A percentile compares a stretch with the other conserved stretches of the same genome.
Conservation (phyloP, 2,329 filamentous ascomycete genomes). For the Aureobasidium uvarum region DNA sequence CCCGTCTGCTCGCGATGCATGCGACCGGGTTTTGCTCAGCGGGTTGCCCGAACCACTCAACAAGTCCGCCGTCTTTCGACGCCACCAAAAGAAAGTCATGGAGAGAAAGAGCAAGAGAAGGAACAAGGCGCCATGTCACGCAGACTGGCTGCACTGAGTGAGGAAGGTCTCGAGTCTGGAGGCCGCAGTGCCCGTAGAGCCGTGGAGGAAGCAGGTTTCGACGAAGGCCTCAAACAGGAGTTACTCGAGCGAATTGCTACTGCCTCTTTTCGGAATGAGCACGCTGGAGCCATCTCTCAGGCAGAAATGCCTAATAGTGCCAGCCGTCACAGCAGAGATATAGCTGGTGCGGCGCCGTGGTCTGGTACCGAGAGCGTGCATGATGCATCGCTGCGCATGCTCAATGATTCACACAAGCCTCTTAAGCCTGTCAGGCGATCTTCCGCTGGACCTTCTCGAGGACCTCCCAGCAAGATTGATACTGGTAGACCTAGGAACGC, state of each 20-base stretch:
- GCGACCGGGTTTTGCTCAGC: constrained; percentile 36
- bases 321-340: constrained; percentile 65
- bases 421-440: constrained; percentile 43
- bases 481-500: constrained; percentile 42
- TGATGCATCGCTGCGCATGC: constrained; percentile 79
- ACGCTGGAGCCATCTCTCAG: constrained; percentile 55
- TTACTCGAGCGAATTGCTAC: constrained; percentile 59
- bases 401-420: constrained; percentile 61
- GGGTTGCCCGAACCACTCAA: constrained; percentile 13
- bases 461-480: constrained; percentile 46
- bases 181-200: constrained; percentile 56
- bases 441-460: constrained; percentile 38
- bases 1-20: constrained; percentile 44
- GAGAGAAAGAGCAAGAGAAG: constrained; percentile 31
- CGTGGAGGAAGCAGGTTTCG: constrained; percentile 62
- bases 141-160: constrained; percentile 59
- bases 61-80: constrained; percentile 25
- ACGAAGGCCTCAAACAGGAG: constrained; percentile 57
- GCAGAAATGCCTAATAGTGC: constrained; percentile 59
- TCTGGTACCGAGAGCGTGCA: constrained; percentile 69
- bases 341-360: constrained; percentile 71
- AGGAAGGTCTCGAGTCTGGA: constrained; percentile 56
- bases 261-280: constrained; percentile 54
- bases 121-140: constrained; percentile 58
- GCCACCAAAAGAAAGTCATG: constrained; percentile 27